These are phyloP conservation scores for Globisporangium paroecandrum DNA, from an alignment of 352 stramenopile genomes.

Conservation along the genomic window DNA sequence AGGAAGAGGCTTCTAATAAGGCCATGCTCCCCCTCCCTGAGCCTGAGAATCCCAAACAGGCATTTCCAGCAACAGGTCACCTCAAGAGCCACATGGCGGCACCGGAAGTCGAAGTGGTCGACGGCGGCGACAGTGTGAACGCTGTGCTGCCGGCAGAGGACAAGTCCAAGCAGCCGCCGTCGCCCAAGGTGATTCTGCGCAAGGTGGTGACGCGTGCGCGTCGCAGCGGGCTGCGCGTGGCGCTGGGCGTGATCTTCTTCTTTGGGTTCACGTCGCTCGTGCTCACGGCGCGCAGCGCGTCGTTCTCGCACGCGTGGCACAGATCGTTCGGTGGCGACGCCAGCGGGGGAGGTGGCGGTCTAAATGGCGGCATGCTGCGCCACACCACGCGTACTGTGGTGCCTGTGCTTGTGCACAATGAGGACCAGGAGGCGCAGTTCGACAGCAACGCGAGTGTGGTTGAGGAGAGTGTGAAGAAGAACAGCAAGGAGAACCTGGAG, in stretches of 20 bases:
- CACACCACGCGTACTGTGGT: slow-evolving; percentile 17
- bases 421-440: slow-evolving; percentile 9
- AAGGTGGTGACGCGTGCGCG: slow-evolving; percentile 13
- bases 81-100: background rate
- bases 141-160: background rate
- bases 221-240: slow-evolving; percentile 9
- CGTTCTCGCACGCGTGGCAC: slow-evolving; percentile 12
- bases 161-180: background rate
- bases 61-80: background rate
- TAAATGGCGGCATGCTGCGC: background rate
- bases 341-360: background rate
- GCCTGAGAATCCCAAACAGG: background rate
- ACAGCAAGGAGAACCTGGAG: background rate
- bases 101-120: slow-evolving; percentile 2
- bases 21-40: too few relatives aligned
- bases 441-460: slow-evolving; percentile 13
- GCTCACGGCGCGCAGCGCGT: slow-evolving; percentile 16
- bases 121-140: background rate
- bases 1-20: too few relatives aligned
- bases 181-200: slow-evolving; percentile 10
- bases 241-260: slow-evolving; percentile 18
- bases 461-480: background rate
- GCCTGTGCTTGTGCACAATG: slow-evolving; percentile 15
- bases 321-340: slow-evolving; percentile 1
- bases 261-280: slow-evolving; percentile 18